A percentile compares a stretch with the other conserved stretches of the same genome.
phyloP scores from a whole-genome alignment of 257 asterid species.

The Gentiana dahurica region DNA sequence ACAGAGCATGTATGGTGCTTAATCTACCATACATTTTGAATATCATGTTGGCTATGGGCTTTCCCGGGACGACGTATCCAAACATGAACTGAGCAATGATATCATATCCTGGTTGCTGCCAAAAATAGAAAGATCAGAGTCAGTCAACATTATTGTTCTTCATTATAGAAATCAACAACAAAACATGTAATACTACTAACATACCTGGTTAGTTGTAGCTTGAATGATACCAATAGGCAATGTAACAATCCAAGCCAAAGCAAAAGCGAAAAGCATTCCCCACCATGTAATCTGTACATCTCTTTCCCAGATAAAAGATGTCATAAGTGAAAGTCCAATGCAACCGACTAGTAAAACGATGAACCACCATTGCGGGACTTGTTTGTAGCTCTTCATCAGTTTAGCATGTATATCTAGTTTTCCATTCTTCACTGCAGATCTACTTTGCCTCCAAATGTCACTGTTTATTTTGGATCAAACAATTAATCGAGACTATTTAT shows the following conservation, averaged over 20 bases:
- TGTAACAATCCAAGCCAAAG: slow-evolving; percentile 68
- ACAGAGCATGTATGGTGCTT: slow-evolving; percentile 79
- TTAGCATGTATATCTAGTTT: slow-evolving; percentile 65
- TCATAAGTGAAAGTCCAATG: slow-evolving; percentile 49
- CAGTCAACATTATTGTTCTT: not conserved
- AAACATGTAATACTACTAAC: too few relatives aligned
- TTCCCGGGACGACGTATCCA: slow-evolving; percentile 83
- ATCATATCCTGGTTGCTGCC: slow-evolving; percentile 97
- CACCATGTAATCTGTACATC: slow-evolving; percentile 93
- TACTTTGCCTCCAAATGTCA: slow-evolving; percentile 85
- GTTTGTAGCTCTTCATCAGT: slow-evolving; percentile 75
- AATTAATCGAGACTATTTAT: too few relatives aligned
- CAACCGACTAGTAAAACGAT: slow-evolving; percentile 51
- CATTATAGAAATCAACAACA: too few relatives aligned
- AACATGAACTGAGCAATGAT: slow-evolving; percentile 85
- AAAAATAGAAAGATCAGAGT: not conserved
- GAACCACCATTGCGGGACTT: slow-evolving; percentile 95
- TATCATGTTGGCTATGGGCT: slow-evolving; percentile 79
- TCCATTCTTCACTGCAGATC: slow-evolving; percentile 53
- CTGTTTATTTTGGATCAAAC: slow-evolving; percentile 10
- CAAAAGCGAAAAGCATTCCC: slow-evolving; percentile 85
- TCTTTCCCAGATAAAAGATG: slow-evolving; percentile 68
- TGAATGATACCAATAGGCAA: slow-evolving; percentile 94
- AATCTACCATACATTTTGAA: slow-evolving; percentile 94
- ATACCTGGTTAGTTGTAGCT: slow-evolving; percentile 91